Conservation (phyloP, 1,284 basidiomycete genomes). For the Sporisorium scitamineum region DNA sequence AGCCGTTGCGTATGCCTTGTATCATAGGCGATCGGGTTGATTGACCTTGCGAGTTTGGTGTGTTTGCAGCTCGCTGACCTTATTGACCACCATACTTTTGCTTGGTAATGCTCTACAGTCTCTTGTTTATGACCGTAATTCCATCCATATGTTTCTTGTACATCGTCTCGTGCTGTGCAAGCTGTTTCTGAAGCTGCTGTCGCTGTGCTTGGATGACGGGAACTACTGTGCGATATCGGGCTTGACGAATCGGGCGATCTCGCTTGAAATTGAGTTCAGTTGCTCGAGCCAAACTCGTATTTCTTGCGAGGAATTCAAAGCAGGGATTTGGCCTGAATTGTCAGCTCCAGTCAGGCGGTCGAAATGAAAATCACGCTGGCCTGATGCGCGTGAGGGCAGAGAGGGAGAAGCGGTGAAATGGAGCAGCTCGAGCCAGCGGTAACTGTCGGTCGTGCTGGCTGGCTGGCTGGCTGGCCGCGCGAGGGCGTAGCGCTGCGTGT, state of each 20-base stretch:
- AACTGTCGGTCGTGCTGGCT: conserved; percentile 7
- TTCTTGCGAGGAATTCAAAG: no score
- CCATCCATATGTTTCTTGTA: background rate
- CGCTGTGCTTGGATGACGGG: background rate
- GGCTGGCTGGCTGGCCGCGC: conserved; percentile 5
- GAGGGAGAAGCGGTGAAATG: conserved; percentile 1
- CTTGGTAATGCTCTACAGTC: background rate
- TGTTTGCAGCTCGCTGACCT: background rate
- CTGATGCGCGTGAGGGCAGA: conserved; percentile 3
- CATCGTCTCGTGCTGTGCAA: background rate
- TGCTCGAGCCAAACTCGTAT: no score
- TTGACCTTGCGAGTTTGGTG: background rate
- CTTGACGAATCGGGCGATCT: background rate
- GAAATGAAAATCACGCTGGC: background rate
- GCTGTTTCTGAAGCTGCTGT: background rate
- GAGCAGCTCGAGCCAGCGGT: no score
- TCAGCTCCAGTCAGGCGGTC: background rate
- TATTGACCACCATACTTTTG: background rate
- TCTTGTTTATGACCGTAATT: background rate
- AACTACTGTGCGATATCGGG: conserved; percentile 1
- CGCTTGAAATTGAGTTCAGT: no score
- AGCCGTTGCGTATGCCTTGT: background rate
- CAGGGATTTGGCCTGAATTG: background rate
- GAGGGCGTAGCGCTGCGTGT: background rate
- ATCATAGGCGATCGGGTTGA: background rate